phyloP scores from a whole-genome alignment of 164 flowering plant species.

The Chimonanthus salicifolius region DNA sequence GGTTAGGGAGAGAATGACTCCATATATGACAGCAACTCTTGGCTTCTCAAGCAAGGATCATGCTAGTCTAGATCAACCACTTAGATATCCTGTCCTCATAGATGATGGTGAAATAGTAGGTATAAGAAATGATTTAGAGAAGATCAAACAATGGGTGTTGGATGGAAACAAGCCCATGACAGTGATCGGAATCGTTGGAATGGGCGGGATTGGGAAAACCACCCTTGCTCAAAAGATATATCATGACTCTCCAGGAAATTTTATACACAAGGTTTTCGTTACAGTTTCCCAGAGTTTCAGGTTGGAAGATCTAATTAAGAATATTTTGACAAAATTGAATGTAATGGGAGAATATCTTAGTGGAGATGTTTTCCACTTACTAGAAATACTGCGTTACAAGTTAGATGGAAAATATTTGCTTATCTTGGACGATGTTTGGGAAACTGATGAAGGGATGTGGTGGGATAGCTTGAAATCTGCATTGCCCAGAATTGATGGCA shows the following conservation, averaged over 20 bases:
- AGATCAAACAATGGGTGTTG: conserved; percentile 1
- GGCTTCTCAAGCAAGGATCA: not conserved
- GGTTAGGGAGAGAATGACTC: not conserved
- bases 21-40: not conserved
- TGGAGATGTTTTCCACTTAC: not conserved
- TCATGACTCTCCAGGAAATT: not conserved
- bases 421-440: not conserved
- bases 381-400: not conserved
- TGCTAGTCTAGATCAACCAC: not conserved
- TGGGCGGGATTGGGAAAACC: conserved; percentile 9
- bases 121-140: not conserved
- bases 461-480: not conserved
- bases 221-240: not conserved
- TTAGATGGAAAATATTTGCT: not conserved
- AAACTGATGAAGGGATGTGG: not conserved
- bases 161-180: not conserved
- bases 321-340: not conserved
- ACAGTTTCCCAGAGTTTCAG: not conserved
- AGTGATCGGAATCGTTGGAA: conserved; percentile 6
- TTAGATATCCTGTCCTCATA: not conserved
- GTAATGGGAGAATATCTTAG: not conserved
- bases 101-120: conserved; percentile 1
- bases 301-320: not conserved
- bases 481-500: not conserved
- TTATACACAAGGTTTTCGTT: not conserved